Conservation (phyloP, 1,284 basidiomycete genomes). For the Tylopilus orsonianus region DNA sequence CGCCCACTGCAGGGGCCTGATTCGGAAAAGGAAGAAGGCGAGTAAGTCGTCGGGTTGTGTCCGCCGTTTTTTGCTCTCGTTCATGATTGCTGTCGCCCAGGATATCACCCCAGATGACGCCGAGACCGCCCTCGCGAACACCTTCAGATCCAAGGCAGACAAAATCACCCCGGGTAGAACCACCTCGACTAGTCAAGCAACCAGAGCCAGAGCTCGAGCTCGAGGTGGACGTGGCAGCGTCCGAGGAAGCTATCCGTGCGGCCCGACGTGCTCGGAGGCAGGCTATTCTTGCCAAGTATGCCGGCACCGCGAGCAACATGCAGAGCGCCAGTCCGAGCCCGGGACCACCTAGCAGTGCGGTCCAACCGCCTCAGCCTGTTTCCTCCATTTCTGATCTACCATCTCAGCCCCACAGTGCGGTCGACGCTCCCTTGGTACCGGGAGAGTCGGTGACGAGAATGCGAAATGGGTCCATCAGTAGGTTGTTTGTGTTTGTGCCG, state of each 20-base stretch:
- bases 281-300: slow-evolving; percentile 85
- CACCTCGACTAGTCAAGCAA: slow-evolving; percentile 28
- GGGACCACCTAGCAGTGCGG: slow-evolving; percentile 69
- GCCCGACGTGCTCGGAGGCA: slow-evolving; percentile 79
- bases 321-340: slow-evolving; percentile 51
- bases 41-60: slow-evolving; percentile 57
- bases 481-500: slow-evolving; percentile 15
- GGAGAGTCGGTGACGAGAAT: slow-evolving; percentile 10
- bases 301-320: slow-evolving; percentile 45
- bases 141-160: slow-evolving; percentile 26
- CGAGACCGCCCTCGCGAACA: slow-evolving; percentile 28
- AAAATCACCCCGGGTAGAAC: slow-evolving; percentile 23
- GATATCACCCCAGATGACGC: slow-evolving; percentile 57
- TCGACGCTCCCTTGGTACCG: slow-evolving; percentile 34
- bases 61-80: slow-evolving; percentile 8
- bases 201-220: slow-evolving; percentile 54
- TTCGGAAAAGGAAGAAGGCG: slow-evolving; percentile 74
- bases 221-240: slow-evolving; percentile 56
- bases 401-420: slow-evolving; percentile 52
- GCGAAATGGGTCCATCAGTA: slow-evolving; percentile 31
- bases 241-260: slow-evolving; percentile 73
- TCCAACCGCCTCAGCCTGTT: slow-evolving; percentile 60
- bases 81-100: slow-evolving; percentile 34
- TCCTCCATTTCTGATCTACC: slow-evolving; percentile 59
- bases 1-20: slow-evolving; percentile 35